phyloP scores from a whole-genome alignment of 495 filamentous ascomycete genomes.

The Acidiella bohemica region DNA sequence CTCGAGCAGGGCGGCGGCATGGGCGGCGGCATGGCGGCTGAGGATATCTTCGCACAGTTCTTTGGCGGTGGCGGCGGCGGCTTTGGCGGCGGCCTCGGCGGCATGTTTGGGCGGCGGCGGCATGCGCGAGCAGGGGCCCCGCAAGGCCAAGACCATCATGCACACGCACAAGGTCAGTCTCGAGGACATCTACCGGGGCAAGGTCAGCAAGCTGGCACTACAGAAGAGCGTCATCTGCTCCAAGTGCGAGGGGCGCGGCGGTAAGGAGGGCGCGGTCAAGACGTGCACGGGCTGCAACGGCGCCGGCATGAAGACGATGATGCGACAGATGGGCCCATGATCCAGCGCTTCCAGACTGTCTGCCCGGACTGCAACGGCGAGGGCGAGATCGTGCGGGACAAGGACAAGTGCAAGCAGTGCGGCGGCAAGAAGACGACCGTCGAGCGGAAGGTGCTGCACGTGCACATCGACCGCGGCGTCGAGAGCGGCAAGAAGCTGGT shows the following conservation, averaged over 20 bases:
- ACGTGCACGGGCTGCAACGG: slow-evolving; percentile 84
- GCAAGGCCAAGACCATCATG: slow-evolving; percentile 90
- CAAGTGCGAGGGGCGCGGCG: slow-evolving; percentile 88
- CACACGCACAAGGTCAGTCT: slow-evolving; percentile 96
- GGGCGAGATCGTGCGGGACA: slow-evolving; percentile 88
- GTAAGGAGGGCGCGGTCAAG: slow-evolving; percentile 92
- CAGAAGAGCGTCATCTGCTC: slow-evolving; percentile 96
- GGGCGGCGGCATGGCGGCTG: slow-evolving; percentile 75
- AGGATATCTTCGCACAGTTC: slow-evolving; percentile 96
- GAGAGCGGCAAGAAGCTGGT: slow-evolving; percentile 88
- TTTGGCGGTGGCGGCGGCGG: slow-evolving; percentile 71
- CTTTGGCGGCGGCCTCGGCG: slow-evolving; percentile 49
- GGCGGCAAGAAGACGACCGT: slow-evolving; percentile 93
- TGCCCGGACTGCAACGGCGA: slow-evolving; percentile 97
- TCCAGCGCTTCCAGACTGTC: slow-evolving; percentile 97
- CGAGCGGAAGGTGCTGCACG: slow-evolving; percentile 95
- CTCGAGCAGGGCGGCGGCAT: slow-evolving; percentile 73
- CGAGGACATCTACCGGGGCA: slow-evolving; percentile 96
- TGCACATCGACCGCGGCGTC: slow-evolving; percentile 92
- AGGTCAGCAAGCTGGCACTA: slow-evolving; percentile 90
- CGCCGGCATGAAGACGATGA: slow-evolving; percentile 98
- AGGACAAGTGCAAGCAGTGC: slow-evolving; percentile 91
- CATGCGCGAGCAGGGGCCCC: slow-evolving; percentile 70
- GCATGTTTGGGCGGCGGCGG: slow-evolving; percentile 63
- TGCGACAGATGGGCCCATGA: slow-evolving; percentile 99